phyloP scores from a whole-genome alignment of 2,329 filamentous ascomycete genomes.

The Fusarium poae region DNA sequence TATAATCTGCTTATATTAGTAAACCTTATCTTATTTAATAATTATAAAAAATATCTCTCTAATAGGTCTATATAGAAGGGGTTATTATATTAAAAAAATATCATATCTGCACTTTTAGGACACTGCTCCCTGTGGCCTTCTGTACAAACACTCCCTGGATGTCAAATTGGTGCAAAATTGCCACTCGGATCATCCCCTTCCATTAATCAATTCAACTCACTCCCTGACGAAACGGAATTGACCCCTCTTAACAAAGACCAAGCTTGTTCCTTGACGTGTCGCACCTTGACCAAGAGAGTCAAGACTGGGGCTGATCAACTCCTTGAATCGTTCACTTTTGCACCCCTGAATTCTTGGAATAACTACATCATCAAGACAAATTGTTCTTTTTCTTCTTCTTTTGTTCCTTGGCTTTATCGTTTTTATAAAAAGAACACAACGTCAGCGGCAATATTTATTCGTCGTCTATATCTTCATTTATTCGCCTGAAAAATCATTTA shows the following conservation, averaged over 20 bases:
- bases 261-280: slow-evolving; percentile 42
- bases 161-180: slow-evolving; percentile 40
- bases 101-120: too few relatives aligned
- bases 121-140: too few relatives aligned
- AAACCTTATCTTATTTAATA: too few relatives aligned
- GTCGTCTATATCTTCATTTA: not conserved
- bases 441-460: slow-evolving; percentile 28
- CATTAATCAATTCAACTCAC: slow-evolving; percentile 3
- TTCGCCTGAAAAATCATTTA: not conserved
- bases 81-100: too few relatives aligned
- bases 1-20: too few relatives aligned
- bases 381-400: not conserved
- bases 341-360: slow-evolving; percentile 39
- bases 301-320: slow-evolving; percentile 38
- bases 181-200: slow-evolving; percentile 33
- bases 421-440: slow-evolving; percentile 2
- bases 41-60: too few relatives aligned
- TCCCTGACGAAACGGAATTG: slow-evolving; percentile 29
- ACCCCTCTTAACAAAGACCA: slow-evolving; percentile 40
- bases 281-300: slow-evolving; percentile 42
- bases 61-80: too few relatives aligned
- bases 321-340: slow-evolving; percentile 25
- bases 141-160: slow-evolving; percentile 34
- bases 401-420: not conserved
- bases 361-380: not conserved